These are phyloP conservation scores for Starmerella ratchasimensis DNA, from an alignment of 805 yeast species.

Conservation along the genomic window DNA sequence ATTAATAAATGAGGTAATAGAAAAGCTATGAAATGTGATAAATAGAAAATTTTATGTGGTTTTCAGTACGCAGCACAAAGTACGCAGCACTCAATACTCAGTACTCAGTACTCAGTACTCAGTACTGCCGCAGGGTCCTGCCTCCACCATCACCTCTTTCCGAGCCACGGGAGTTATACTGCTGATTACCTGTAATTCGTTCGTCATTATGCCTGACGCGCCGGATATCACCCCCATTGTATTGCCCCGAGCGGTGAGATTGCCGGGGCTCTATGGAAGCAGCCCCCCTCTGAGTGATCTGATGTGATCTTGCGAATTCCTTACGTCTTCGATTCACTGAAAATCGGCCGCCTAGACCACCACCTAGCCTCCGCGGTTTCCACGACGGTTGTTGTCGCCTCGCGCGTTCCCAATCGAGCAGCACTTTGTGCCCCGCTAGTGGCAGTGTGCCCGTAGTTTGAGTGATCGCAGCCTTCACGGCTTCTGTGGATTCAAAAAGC, in stretches of 20 bases:
- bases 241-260: too few species aligned
- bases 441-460: constrained; percentile 38
- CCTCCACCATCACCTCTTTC: too few species aligned
- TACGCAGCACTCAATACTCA: too few species aligned
- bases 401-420: constrained; percentile 30
- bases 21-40: background rate
- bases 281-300: constrained; percentile 1
- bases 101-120: too few species aligned
- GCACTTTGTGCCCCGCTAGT: constrained; percentile 40
- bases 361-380: constrained; percentile 48
- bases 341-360: constrained; percentile 69
- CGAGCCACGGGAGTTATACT: too few species aligned
- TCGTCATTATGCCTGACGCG: too few species aligned
- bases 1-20: background rate
- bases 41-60: background rate
- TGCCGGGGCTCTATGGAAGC: background rate
- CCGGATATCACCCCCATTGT: too few species aligned
- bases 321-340: constrained; percentile 6
- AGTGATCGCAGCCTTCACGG: constrained; percentile 48
- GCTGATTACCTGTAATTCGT: background rate
- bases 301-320: constrained; percentile 9
- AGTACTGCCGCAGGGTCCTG: too few species aligned
- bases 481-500: constrained; percentile 46
- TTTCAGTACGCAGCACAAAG: too few species aligned
- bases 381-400: constrained; percentile 27